These are phyloP conservation scores for Neopestalotiopsis rosae DNA, from an alignment of 2,329 filamentous ascomycete species.

Conservation along the genomic window DNA sequence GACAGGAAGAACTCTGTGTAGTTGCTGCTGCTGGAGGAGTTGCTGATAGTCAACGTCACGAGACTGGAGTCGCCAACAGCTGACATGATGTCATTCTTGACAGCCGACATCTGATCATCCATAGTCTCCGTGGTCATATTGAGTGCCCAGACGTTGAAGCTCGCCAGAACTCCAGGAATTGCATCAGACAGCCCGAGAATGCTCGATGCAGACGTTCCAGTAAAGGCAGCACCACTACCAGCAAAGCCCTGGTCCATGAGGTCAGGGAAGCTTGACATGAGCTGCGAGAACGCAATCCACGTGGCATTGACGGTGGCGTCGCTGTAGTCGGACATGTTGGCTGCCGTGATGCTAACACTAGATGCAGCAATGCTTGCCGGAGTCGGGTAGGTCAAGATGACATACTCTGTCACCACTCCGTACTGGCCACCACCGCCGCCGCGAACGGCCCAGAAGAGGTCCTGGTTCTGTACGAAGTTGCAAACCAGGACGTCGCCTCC, in stretches of 20 bases:
- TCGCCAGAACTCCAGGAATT: neutral
- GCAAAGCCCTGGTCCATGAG: slow-evolving; percentile 8
- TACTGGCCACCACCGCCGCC: slow-evolving; percentile 67
- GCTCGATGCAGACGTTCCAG: neutral
- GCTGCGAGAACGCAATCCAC: neutral
- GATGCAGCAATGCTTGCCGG: neutral
- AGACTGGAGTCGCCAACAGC: neutral
- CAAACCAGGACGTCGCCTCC: slow-evolving; percentile 53
- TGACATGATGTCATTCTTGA: neutral
- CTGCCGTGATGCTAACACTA: neutral
- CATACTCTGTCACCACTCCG: slow-evolving; percentile 55
- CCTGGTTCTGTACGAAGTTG: slow-evolving; percentile 50
- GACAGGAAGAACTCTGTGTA: neutral
- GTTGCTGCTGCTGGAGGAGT: slow-evolving; percentile 2
- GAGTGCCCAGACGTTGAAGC: neutral
- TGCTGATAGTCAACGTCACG: neutral
- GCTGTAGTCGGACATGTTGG: slow-evolving; percentile 6
- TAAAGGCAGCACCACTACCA: neutral
- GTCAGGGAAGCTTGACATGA: slow-evolving; percentile 7
- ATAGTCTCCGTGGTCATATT: neutral
- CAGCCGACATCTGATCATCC: neutral
- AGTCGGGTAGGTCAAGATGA: neutral
- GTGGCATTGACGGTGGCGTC: slow-evolving; percentile 3
- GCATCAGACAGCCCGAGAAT: neutral
- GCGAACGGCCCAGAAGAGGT: slow-evolving; percentile 68